A percentile compares a stretch with the other conserved stretches of the same genome.
Evolutionary conservation across 345 rosid species (phyloP).

Genomic region (Eucalyptus marginata): DNA sequence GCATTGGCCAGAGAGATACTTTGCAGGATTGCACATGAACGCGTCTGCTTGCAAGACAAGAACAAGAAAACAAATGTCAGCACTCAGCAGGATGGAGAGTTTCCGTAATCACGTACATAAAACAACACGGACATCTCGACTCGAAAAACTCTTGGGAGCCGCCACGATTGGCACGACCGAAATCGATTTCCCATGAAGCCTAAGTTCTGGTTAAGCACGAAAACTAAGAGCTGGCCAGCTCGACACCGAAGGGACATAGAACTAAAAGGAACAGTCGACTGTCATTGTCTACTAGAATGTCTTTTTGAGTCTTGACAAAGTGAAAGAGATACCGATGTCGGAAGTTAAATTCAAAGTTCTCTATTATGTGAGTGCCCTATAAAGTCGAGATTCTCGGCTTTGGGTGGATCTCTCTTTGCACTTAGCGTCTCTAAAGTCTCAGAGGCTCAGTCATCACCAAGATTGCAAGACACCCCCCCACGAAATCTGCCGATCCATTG

Average conservation of each 20-base stretch:
- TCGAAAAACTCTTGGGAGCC: neutral
- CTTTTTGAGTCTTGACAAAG: neutral
- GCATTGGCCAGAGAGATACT: conserved; percentile 34
- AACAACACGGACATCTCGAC: neutral
- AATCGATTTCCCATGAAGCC: neutral
- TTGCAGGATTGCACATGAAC: conserved; percentile 16
- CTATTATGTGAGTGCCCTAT: neutral
- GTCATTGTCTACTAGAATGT: neutral
- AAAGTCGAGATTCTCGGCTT: neutral
- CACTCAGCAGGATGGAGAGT: neutral
- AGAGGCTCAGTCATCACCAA: neutral
- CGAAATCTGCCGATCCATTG: neutral
- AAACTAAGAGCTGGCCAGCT: neutral
- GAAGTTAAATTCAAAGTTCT: neutral
- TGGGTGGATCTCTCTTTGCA: neutral
- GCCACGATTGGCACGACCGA: neutral
- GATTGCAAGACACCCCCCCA: neutral
- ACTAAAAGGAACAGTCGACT: neutral
- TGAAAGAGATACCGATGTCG: neutral
- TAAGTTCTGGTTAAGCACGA: neutral
- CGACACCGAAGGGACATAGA: neutral
- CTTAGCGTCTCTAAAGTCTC: neutral
- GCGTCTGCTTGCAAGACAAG: neutral
- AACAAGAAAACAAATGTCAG: neutral
- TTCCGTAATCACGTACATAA: neutral